Base-by-base conservation (phyloP, 768 basidiomycete species). In the Mycena chlorophos region DNA sequence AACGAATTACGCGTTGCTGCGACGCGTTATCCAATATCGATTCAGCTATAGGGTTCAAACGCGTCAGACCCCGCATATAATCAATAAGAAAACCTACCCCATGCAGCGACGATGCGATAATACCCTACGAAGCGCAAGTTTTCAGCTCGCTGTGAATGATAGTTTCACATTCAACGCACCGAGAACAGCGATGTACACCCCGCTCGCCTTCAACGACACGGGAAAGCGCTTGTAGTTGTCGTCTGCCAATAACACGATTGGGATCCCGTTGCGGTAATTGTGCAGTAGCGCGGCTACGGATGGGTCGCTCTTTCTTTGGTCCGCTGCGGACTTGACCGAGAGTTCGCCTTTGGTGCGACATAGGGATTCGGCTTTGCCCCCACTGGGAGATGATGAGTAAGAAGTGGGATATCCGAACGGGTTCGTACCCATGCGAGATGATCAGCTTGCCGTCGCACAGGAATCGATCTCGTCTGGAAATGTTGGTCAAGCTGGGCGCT, bases 391-490 rank as follows among this genome's bases (percentile, higher is more conserved):
- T 38, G 4, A 8, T 31, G 37, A n/a, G 29, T 31, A n/a, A n/a
- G 48, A 8, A 49, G 27, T 16, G 10, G 25, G 46, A 23, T n/a
- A 29, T 16, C 20, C 20, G 17, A n/a, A 16, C n/a, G n/a, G n/a
- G 2, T 20, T n/a, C 27, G 4, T 37, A 56, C 55, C 55, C 55
- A 37, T 56, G 55, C 1, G 55, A 56, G 16, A 56, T 56, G 5
- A 56, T 56, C 0, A 56, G n/a, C 22, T 38, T 56, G 4, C 55
- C 55, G 26, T 46, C 55, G 25, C 37, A 31, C 12, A n/a, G 12
- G 49, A 56, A 56, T 17, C 39, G 28, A 26, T 56, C 55, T 17
- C 55, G 49, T 1, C 55, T 56, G 16, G 10, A 20, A 37, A 19
- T 4, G 12, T n/a, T 14, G n/a, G 14, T 26, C 22, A 19, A 14